A percentile compares a stretch with the other conserved stretches of the same genome.
phyloP scores from a whole-genome alignment of 345 rosid genomes.

The Boechera divaricarpa region DNA sequence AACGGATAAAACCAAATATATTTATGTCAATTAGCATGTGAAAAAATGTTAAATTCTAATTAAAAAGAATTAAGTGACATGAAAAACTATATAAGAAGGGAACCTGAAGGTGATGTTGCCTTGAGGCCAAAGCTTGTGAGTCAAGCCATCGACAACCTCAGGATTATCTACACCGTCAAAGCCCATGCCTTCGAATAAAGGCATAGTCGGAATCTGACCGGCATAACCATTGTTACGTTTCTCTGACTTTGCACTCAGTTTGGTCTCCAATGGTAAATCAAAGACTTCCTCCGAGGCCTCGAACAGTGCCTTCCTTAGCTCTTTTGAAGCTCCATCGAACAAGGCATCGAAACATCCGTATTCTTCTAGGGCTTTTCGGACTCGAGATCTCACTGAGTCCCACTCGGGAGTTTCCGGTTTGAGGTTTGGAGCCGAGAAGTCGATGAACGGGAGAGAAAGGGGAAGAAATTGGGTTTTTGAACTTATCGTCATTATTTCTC shows the following conservation, averaged over 20 bases:
- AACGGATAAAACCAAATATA: too few relatives aligned
- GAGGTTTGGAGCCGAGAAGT: constrained; percentile 46
- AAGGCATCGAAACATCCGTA: constrained; percentile 66
- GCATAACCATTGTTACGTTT: constrained; percentile 17
- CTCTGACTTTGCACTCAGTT: constrained; percentile 42
- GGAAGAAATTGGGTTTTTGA: background rate
- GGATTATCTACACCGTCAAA: constrained; percentile 28
- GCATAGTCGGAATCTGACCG: constrained; percentile 17
- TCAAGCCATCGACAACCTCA: constrained; percentile 32
- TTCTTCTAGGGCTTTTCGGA: constrained; percentile 55
- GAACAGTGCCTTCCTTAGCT: constrained; percentile 46
- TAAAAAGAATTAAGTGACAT: too few relatives aligned
- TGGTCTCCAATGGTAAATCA: constrained; percentile 53
- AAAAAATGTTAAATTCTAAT: too few relatives aligned
- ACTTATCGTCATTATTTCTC: background rate
- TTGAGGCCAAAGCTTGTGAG: constrained; percentile 42
- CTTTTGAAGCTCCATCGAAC: constrained; percentile 49
- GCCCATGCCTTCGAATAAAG: constrained; percentile 42
- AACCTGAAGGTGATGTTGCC: constrained; percentile 42
- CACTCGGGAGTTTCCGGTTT: constrained; percentile 52
- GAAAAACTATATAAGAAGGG: too few relatives aligned
- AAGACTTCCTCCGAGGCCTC: constrained; percentile 54
- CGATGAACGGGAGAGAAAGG: constrained; percentile 50
- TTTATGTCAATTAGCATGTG: too few relatives aligned
- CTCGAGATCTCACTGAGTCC: constrained; percentile 46